Evolutionary conservation across 352 stramenopile species (phyloP), one percentile per base, ranked within the genome.

Genomic region (Aphanomyces euteiches): DNA sequence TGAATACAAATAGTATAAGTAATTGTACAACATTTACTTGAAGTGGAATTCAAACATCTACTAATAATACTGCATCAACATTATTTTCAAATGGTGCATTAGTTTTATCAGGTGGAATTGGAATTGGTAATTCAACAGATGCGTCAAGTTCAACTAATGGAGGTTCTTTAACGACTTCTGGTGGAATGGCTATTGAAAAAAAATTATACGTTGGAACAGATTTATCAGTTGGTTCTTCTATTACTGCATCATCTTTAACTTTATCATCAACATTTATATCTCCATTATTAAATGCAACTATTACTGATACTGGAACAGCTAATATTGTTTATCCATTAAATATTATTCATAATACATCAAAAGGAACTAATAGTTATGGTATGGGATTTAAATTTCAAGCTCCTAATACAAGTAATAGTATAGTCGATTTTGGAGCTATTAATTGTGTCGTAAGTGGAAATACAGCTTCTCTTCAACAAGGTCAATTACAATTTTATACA

Each of bases 401-500:
- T 36, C 21, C 15, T 36, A 58, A 58, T 58, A 58, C 15, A 36
- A 58, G 15, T 58, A 58, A 58, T 58, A 58, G 7, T 58, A 58
- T 19, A 36, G 50, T 36, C 1, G 50, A 58, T 58, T 58, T 36
- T 58, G 50, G 50, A 58, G 50, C 50, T 58, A 58, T 58, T 19
- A 58, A 36, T 58, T 58, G 50, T 58, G 7, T 58, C 10, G 2
- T 58, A 36, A 37, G 17, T 36, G 21, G 50, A 37, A 58, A 36
- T 36, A 58, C 50, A 58, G 19, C 50, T 37, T 8, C 7, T 12
- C 17, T 58, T 58, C 15, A 58, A 19, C 50, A 58, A 58, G 50
- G 50, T 58, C 50, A 58, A 58, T 58, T 58, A 58, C 50, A 58
- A 58, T 58, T 58, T 58, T 58, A 58, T 58, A 58, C 50, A 58